Base-by-base conservation (phyloP, 305 asterid species). In the Galium porrigens region DNA sequence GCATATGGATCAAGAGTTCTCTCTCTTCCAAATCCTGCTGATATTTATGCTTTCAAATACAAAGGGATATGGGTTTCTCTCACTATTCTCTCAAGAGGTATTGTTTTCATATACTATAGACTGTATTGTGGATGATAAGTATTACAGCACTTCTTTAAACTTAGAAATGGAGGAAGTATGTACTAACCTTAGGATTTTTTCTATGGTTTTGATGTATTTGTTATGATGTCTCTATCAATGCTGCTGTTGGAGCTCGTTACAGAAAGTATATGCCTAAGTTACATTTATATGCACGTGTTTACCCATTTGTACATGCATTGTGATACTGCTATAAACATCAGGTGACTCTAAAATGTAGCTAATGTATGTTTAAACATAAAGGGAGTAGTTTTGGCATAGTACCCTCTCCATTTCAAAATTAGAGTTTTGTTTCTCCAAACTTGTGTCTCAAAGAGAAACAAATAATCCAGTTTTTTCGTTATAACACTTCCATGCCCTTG, bases 51-150 rank as follows among this genome's bases (percentile, higher is more conserved):
- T 74, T 86, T 71, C 86, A 92, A 82, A 79, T 92, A 92, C 85
- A 92, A 92, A 81, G 98, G 98, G 73, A 85, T 92, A 65, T 92
- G 98, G 96, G 87, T 92, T 75, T 82, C 85, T 36, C 80, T 92
- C 68, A 87, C 88, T 34, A 82, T 87, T 76, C 95, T 92, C 67
- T 71, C 92, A 59, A 80, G 95, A 78, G 96, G 98, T 92, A 87
- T 63, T 41, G 52, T 37, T 57, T 64, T 69, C 60, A 14, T 66
- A 33, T 67, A 27, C 25, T 18, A 52, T 36, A 41, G 54, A 68
- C 39, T 71, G 66, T 68, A 33, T 32, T 60, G 58, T 22, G 32
- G 70, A 64, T 37, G 42, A n/a, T 27, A 3, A 6, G 58, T 67
- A 22, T 58, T 18, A 12, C 49, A 42, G 15, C 52, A 46, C 52